Percentiles rank a stretch among this genome's conserved stretches.
Evolutionary conservation across 306 rosid genomes (phyloP).

Genomic region (Medicago arabica): DNA sequence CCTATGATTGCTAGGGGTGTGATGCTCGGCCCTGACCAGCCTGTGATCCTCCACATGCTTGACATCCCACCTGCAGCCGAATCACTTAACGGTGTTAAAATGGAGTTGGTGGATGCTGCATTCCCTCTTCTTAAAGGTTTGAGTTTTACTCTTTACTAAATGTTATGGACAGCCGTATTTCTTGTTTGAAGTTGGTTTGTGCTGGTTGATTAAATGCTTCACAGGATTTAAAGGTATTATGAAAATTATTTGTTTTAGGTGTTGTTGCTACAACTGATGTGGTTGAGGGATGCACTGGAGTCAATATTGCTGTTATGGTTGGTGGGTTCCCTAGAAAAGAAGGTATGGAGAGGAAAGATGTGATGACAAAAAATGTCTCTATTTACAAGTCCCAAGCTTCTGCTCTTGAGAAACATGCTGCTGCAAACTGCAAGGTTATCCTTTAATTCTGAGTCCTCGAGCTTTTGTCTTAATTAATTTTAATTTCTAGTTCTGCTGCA

Average conservation of each 20-base stretch:
- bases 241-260: slow-evolving; percentile 54
- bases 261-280: slow-evolving; percentile 96
- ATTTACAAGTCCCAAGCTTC: slow-evolving; percentile 97
- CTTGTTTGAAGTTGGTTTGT: not conserved
- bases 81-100: slow-evolving; percentile 85
- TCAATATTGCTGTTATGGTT: slow-evolving; percentile 87
- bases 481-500: not conserved
- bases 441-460: not conserved
- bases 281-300: slow-evolving; percentile 90
- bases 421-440: slow-evolving; percentile 90
- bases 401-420: slow-evolving; percentile 90
- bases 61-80: slow-evolving; percentile 92
- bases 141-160: not conserved
- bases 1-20: slow-evolving; percentile 99
- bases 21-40: slow-evolving; percentile 92
- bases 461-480: not conserved
- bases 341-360: slow-evolving; percentile 98
- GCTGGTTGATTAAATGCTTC: not conserved
- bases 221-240: slow-evolving; percentile 6
- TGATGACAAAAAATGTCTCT: slow-evolving; percentile 93
- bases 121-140: slow-evolving; percentile 91
- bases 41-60: slow-evolving; percentile 93
- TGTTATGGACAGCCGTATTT: not conserved
- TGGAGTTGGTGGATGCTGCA: slow-evolving; percentile 97
- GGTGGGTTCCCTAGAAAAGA: slow-evolving; percentile 99